These are phyloP conservation scores for Tillandsia leiboldiana DNA, from an alignment of 176 grass and related monocot genomes.

Conservation along the genomic window DNA sequence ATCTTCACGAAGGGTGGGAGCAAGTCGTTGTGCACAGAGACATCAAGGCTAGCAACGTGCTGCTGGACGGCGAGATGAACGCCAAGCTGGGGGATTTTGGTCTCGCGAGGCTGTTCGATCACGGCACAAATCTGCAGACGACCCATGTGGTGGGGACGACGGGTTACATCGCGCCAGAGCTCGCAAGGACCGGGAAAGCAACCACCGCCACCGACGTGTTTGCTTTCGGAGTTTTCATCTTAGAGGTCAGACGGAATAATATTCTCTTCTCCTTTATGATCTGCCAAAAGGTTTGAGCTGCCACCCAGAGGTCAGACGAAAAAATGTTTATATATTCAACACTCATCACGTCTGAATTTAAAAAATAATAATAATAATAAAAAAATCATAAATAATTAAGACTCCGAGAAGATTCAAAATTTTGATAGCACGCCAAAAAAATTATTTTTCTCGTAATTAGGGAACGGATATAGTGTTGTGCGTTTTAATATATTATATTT, in stretches of 20 bases:
- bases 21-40: conserved; percentile 51
- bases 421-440: no score
- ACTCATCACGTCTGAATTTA: no score
- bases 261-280: no score
- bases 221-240: conserved; percentile 40
- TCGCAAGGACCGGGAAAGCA: conserved; percentile 28
- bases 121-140: conserved; percentile 31
- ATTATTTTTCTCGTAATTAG: no score
- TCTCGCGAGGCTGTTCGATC: conserved; percentile 48
- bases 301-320: no score
- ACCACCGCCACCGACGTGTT: conserved; percentile 43
- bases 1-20: conserved; percentile 63
- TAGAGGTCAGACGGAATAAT: conserved; percentile 10
- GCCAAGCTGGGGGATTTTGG: conserved; percentile 46
- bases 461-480: no score
- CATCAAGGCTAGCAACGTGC: conserved; percentile 54
- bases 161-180: conserved; percentile 53
- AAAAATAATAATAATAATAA: no score
- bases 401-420: no score
- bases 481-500: no score
- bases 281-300: no score
- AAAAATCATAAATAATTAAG: no score
- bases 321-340: no score
- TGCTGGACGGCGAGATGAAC: conserved; percentile 43
- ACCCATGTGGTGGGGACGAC: conserved; percentile 48